These are phyloP conservation scores for Bretschneidera sinensis DNA, from an alignment of 345 rosid genomes.

Conservation along the genomic window DNA sequence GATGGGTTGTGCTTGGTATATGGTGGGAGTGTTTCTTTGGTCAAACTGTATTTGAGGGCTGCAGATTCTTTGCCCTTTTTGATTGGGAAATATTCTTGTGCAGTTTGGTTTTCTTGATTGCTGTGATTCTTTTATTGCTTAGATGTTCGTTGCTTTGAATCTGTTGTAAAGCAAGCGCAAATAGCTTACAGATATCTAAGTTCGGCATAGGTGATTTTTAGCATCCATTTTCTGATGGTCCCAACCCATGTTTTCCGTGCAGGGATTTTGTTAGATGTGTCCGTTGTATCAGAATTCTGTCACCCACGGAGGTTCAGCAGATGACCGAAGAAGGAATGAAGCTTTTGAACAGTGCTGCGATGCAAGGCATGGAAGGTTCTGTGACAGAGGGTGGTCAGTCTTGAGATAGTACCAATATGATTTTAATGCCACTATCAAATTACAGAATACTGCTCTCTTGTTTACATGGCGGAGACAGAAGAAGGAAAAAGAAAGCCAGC, in stretches of 20 bases:
- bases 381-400: constrained; percentile 25
- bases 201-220: too few species aligned
- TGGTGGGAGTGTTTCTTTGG: too few species aligned
- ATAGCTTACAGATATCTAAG: too few species aligned
- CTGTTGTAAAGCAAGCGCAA: too few species aligned
- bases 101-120: not conserved
- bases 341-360: constrained; percentile 70
- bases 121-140: not conserved
- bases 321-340: constrained; percentile 99
- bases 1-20: too few species aligned
- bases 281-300: constrained; percentile 93
- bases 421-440: not conserved
- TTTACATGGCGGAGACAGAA: not conserved
- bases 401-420: constrained; percentile 1
- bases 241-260: constrained; percentile 2
- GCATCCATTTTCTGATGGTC: not conserved
- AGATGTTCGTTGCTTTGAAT: not conserved
- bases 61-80: too few species aligned
- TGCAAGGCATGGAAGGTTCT: constrained; percentile 38
- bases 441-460: not conserved
- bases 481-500: not conserved
- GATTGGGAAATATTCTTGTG: too few species aligned
- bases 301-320: constrained; percentile 94
- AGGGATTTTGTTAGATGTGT: constrained; percentile 97
- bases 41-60: too few species aligned